Conservation (phyloP, 164 flowering plant species). For the Liriodendron chinense region DNA sequence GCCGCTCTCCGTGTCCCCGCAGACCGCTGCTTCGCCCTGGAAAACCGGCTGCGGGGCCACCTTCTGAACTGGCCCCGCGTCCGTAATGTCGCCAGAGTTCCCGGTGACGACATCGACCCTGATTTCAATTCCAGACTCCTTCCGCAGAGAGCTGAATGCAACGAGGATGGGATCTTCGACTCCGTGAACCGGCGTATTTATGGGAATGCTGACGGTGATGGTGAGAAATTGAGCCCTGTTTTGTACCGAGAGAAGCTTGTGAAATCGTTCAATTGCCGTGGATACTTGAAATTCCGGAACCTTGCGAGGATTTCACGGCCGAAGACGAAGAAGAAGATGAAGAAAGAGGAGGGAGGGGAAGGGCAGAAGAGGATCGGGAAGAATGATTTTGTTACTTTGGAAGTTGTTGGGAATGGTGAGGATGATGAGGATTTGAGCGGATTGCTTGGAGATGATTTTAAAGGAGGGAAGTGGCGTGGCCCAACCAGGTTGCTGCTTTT, state of each 20-base stretch:
- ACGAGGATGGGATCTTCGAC: constrained; percentile 22
- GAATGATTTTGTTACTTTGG: constrained; percentile 48
- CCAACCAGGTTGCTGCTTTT: constrained; percentile 85
- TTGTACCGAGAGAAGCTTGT: constrained; percentile 76
- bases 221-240: constrained; percentile 53
- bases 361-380: constrained; percentile 33
- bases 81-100: constrained; percentile 81
- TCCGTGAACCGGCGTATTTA: constrained; percentile 45
- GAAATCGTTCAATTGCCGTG: constrained; percentile 57
- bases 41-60: constrained; percentile 78
- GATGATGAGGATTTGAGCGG: constrained; percentile 54
- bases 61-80: constrained; percentile 93
- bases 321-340: constrained; percentile 43
- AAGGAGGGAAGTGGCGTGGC: constrained; percentile 65
- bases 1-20: constrained; percentile 85
- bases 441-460: constrained; percentile 67
- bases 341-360: constrained; percentile 14
- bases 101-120: constrained; percentile 76
- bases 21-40: constrained; percentile 60
- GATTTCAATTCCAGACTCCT: constrained; percentile 32
- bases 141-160: constrained; percentile 4
- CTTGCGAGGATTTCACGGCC: constrained; percentile 85
- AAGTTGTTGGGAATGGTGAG: constrained; percentile 50
- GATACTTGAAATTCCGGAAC: constrained; percentile 67
- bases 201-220: constrained; percentile 63